These are phyloP conservation scores for Agrocybe pediades DNA, from an alignment of 768 basidiomycete species.

Conservation along the genomic window DNA sequence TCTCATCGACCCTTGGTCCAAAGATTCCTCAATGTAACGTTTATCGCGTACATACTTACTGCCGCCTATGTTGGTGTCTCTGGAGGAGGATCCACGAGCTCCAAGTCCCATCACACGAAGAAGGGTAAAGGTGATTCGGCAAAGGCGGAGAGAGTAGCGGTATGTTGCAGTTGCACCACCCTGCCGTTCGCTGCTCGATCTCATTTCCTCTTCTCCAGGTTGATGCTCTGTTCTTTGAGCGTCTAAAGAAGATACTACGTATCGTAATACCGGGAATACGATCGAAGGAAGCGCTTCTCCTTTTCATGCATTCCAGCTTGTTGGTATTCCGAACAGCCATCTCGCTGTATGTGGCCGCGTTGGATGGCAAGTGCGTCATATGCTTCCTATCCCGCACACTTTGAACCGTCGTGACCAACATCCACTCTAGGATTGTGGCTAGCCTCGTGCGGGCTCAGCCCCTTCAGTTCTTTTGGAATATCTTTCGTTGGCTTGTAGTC, in stretches of 20 bases:
- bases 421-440: constrained; percentile 76
- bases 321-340: constrained; percentile 89
- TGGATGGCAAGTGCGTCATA: constrained; percentile 85
- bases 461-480: constrained; percentile 77
- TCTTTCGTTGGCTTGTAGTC: constrained; percentile 86
- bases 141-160: constrained; percentile 62
- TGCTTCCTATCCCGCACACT: background rate
- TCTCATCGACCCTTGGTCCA: constrained; percentile 73
- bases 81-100: constrained; percentile 31
- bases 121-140: constrained; percentile 26
- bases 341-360: constrained; percentile 89
- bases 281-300: constrained; percentile 85
- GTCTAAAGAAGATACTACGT: constrained; percentile 72
- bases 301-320: constrained; percentile 87
- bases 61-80: constrained; percentile 63
- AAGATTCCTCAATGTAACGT: constrained; percentile 64
- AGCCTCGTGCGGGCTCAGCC: constrained; percentile 89
- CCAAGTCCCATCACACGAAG: constrained; percentile 32
- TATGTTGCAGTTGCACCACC: constrained; percentile 40
- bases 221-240: constrained; percentile 89
- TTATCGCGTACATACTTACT: constrained; percentile 70
- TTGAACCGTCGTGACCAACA: background rate
- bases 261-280: constrained; percentile 88
- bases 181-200: background rate
- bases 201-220: constrained; percentile 48